Percentiles rank a stretch among this genome's conserved stretches.
These are phyloP conservation scores for Saccharomycopsis babjevae DNA, from an alignment of 805 yeast species.

Conservation along the genomic window DNA sequence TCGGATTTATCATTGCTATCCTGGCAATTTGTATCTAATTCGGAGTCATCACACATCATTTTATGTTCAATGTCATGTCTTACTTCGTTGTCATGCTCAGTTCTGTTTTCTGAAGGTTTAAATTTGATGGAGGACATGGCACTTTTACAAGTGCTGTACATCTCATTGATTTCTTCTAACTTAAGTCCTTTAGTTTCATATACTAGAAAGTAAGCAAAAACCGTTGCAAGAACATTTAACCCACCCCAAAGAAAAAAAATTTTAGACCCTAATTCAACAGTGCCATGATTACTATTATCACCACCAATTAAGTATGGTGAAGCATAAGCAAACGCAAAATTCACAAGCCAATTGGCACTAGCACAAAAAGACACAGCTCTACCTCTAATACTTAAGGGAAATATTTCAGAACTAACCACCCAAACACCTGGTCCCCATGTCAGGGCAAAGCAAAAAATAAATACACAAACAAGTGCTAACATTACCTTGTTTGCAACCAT, in stretches of 20 bases:
- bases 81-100: neutral
- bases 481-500: conserved; percentile 41
- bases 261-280: conserved; percentile 59
- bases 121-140: conserved; percentile 13
- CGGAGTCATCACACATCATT: neutral
- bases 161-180: conserved; percentile 72
- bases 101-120: neutral
- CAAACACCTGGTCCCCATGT: conserved; percentile 80
- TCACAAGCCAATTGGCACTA: conserved; percentile 72
- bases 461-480: conserved; percentile 57
- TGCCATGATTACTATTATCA: conserved; percentile 37
- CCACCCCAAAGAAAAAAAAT: conserved; percentile 80
- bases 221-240: conserved; percentile 45
- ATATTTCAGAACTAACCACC: conserved; percentile 60
- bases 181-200: conserved; percentile 75
- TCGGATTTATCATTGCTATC: neutral
- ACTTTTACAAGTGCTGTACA: conserved; percentile 49
- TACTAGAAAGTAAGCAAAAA: conserved; percentile 55
- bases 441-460: conserved; percentile 68
- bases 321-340: conserved; percentile 61
- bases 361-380: conserved; percentile 68
- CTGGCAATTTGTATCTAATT: neutral
- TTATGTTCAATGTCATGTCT: neutral
- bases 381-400: conserved; percentile 63
- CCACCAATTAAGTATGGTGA: conserved; percentile 70